Evolutionary conservation across 495 filamentous ascomycete species (phyloP).

Genomic region (Umbilicaria muhlenbergii): DNA sequence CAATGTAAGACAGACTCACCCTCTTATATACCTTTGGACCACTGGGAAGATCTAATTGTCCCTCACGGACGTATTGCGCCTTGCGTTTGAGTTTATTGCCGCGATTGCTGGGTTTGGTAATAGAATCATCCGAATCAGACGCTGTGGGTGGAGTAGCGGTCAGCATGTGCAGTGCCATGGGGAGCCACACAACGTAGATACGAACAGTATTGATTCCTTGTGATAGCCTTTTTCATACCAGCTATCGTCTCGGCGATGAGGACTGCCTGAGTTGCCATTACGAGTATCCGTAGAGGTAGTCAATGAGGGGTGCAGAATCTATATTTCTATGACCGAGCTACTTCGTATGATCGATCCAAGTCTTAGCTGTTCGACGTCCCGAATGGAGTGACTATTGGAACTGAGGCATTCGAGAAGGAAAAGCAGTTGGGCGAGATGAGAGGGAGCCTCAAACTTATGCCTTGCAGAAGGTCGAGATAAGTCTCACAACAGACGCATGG

Average conservation of each 20-base stretch:
- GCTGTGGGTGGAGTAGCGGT: slow-evolving; percentile 29
- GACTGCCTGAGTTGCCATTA: slow-evolving; percentile 57
- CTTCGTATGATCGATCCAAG: too few species aligned
- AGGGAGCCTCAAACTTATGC: too few species aligned
- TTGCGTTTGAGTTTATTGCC: slow-evolving; percentile 82
- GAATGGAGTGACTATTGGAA: too few species aligned
- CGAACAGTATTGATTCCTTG: slow-evolving; percentile 44
- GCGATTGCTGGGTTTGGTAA: slow-evolving; percentile 68
- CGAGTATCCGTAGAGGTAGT: slow-evolving; percentile 1
- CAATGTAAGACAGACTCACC: slow-evolving; percentile 33
- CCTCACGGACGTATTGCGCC: slow-evolving; percentile 63
- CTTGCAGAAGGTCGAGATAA: too few species aligned
- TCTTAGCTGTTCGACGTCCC: too few species aligned
- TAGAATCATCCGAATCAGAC: slow-evolving; percentile 73
- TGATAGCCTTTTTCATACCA: slow-evolving; percentile 59
- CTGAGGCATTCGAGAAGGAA: too few species aligned
- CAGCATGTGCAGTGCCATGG: neutral
- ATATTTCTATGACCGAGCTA: too few species aligned
- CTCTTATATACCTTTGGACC: slow-evolving; percentile 73
- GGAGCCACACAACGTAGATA: neutral
- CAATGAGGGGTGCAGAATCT: too few species aligned
- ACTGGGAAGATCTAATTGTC: slow-evolving; percentile 50
- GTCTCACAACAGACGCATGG: too few species aligned
- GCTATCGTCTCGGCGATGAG: slow-evolving; percentile 58
- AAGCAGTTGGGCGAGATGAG: too few species aligned